Base-by-base conservation (phyloP, 129 eudicot genomes). In the Dittrichia graveolens region DNA sequence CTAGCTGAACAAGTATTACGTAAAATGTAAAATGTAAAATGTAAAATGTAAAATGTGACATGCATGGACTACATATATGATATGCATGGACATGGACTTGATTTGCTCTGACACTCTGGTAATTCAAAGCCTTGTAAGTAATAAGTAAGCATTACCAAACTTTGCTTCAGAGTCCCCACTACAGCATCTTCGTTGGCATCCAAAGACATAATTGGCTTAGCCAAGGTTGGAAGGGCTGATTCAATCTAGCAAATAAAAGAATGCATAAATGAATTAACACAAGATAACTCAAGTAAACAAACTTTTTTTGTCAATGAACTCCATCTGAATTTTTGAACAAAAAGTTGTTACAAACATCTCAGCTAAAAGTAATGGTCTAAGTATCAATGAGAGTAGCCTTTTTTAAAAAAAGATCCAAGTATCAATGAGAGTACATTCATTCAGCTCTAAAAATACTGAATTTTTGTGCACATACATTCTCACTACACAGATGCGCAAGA, bases 101-200 rank as follows among this genome's bases (percentile, higher is more conserved):
- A 19, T 42, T 71, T 37, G 18, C 38, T 55, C 12, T n/a, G 42
- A 41, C 46, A 57, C 37, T 60, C 57, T 5, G 57, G 39, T 14
- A 56, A 43, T 13, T 43, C 37, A 19, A 42, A 54, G 42, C 43
- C 9, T 44, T 18, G 14, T 64, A 61, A 7, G 46, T 18, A 18
- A 49, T 12, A 72, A 63, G 74, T 61, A 49, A 61, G 67, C 31
- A 43, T 88, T 91, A 95, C 99, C 99, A 95, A 78, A 82, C 95
- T 91, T 77, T 90, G 97, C 81, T 95, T 90, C 80, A 95, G 65
- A 60, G 85, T 85, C 86, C 99, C 99, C 58, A 91, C 89, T 72
- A 95, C 83, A 65, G 96, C 97, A 83, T 95, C 99, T 86, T 95
- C 99, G 73, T 81, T 91, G 68, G 97, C 99, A 78, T 95, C 99